Base-by-base conservation (phyloP, 352 stramenopile species). In the Pythium guiyangense region DNA sequence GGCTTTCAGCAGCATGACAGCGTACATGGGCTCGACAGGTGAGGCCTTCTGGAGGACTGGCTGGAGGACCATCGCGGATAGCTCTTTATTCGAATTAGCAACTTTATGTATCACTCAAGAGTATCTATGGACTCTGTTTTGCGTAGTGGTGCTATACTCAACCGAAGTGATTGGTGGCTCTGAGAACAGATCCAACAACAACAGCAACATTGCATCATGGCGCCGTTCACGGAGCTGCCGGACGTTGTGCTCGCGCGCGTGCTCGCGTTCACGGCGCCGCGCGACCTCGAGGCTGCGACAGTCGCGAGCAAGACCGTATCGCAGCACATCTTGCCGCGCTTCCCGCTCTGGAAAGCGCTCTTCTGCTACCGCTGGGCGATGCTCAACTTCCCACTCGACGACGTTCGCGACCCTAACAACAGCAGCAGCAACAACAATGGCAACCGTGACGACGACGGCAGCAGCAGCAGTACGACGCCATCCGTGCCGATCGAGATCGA, bases 331-430 rank as follows among this genome's bases (percentile, higher is more conserved):
- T 26, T 91, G 17, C 72, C 71, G 40, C 49, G 44, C n/a, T 89
- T 83, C 35, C 69, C 78, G 14, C 64, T 91, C 58, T 91, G 81
- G 81, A 79, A 72, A 50, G 49, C 62, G 51, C 68, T 89, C 27
- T 91, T 91, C 50, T 67, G 61, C 22, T 64, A 63, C 18, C 78
- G 75, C 10, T 91, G 81, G 81, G 68, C 72, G 11, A 60, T 62
- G 57, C 69, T 87, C 27, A 91, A 91, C 54, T 90, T 81, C 39
- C 56, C 71, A 31, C 58, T 90, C n/a, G n/a, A n/a, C 27, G 60
- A 62, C n/a, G 67, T 63, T 25, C 43, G 27, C n/a, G 42, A 47
- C 8, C 11, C 26, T 25, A 20, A 11, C 42, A 18, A 47, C 57
- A 4, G 6, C 17, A 35, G 22, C 34, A n/a, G n/a, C n/a, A n/a